phyloP scores from a whole-genome alignment of 768 basidiomycete genomes.

The Mycena epipterygia region DNA sequence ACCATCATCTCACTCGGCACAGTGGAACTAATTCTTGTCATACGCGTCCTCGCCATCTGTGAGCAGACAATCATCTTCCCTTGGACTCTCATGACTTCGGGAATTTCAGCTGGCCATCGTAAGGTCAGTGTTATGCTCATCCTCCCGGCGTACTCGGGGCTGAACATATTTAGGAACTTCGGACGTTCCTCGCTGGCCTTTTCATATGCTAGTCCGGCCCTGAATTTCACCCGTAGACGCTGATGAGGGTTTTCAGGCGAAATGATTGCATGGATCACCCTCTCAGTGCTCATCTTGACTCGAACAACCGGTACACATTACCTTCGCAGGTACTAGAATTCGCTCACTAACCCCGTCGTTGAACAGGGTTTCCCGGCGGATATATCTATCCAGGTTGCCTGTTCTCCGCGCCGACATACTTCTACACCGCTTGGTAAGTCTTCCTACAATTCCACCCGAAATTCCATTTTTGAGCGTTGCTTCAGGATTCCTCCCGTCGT shows the following conservation, averaged over 20 bases:
- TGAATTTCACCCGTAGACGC: neutral
- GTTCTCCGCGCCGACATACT: constrained; percentile 33
- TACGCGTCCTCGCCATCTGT: constrained; percentile 43
- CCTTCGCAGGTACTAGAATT: neutral
- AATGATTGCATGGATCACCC: constrained; percentile 18
- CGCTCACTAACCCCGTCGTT: neutral
- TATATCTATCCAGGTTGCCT: constrained; percentile 37
- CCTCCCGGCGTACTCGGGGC: neutral
- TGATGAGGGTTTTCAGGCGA: neutral
- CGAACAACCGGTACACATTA: constrained; percentile 4
- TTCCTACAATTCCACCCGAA: neutral
- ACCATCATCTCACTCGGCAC: constrained; percentile 37
- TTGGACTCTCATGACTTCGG: neutral
- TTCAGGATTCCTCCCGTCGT: constrained; percentile 39
- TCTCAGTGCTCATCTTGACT: constrained; percentile 17
- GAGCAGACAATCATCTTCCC: constrained; percentile 12
- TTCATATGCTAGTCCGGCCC: neutral
- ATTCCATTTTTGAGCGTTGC: neutral
- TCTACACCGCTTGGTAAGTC: constrained; percentile 37
- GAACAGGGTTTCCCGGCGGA: constrained; percentile 27
- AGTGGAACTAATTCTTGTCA: constrained; percentile 42
- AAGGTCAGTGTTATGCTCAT: neutral
- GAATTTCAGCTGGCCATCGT: constrained; percentile 28
- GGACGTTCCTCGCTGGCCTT: neutral
- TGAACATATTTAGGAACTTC: neutral